phyloP scores from a whole-genome alignment of 306 rosid genomes.

The Rosa lucieae region DNA sequence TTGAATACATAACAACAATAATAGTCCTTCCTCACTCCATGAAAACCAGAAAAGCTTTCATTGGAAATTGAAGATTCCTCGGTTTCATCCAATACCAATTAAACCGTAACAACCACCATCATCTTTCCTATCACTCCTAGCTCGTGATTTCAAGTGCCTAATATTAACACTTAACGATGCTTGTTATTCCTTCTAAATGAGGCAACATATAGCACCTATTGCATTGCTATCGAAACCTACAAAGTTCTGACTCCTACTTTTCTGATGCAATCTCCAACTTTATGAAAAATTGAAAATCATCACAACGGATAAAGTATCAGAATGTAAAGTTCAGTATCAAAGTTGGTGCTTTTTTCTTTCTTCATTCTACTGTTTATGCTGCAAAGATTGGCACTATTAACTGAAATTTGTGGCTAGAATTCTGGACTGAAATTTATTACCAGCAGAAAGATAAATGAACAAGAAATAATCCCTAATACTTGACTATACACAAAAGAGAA shows the following conservation, averaged over 20 bases:
- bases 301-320: not conserved
- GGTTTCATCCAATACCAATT: constrained; percentile 23
- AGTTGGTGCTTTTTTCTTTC: not conserved
- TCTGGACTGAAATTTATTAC: not conserved
- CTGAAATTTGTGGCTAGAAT: not conserved
- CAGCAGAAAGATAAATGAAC: not conserved
- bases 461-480: not conserved
- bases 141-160: not conserved
- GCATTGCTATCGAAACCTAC: not conserved
- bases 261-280: constrained; percentile 6
- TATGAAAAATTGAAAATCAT: not conserved
- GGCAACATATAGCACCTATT: not conserved
- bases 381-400: not conserved
- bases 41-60: constrained; percentile 19
- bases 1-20: constrained; percentile 30
- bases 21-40: constrained; percentile 3
- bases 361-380: not conserved
- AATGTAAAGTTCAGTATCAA: not conserved
- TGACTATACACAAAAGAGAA: not conserved
- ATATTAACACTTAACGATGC: not conserved
- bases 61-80: constrained; percentile 54
- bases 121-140: not conserved
- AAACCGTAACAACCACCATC: constrained; percentile 19
- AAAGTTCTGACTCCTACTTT: not conserved
- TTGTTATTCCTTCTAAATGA: not conserved